A percentile compares a stretch with the other conserved stretches of the same genome.
phyloP scores from a whole-genome alignment of 2,329 filamentous ascomycete genomes.

The Dactylonectria estremocensis region DNA sequence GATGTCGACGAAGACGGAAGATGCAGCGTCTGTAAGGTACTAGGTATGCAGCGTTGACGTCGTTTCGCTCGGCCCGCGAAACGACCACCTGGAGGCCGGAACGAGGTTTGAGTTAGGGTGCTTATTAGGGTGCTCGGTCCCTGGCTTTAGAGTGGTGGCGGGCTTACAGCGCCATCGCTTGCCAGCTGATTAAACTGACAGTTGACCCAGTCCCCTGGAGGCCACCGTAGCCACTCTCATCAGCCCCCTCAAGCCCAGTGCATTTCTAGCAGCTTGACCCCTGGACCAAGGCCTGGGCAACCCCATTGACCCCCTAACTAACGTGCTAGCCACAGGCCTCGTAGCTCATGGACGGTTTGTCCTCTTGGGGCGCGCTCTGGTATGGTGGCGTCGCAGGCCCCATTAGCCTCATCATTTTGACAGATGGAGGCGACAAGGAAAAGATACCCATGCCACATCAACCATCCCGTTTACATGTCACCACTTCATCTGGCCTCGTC shows the following conservation, averaged over 20 bases:
- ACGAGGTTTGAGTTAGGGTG: constrained; percentile 21
- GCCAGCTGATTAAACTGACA: not conserved
- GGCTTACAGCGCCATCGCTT: not conserved
- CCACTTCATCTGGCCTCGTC: not conserved
- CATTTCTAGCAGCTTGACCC: not conserved
- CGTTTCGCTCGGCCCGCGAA: constrained; percentile 5
- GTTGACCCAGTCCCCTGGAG: not conserved
- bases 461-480: not conserved
- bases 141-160: not conserved
- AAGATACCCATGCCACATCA: constrained; percentile 4
- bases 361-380: not conserved
- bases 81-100: not conserved
- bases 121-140: constrained; percentile 9
- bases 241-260: not conserved
- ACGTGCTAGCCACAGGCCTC: not conserved
- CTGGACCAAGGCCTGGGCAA: not conserved
- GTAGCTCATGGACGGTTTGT: not conserved
- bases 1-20: constrained; percentile 6
- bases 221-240: no score
- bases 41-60: constrained; percentile 13
- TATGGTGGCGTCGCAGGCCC: constrained; percentile 2
- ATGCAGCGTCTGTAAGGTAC: not conserved
- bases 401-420: constrained; percentile 23
- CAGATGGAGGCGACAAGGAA: not conserved
- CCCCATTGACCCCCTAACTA: not conserved